phyloP scores from a whole-genome alignment of 1,284 basidiomycete species.

The Dichomitus squalens region DNA sequence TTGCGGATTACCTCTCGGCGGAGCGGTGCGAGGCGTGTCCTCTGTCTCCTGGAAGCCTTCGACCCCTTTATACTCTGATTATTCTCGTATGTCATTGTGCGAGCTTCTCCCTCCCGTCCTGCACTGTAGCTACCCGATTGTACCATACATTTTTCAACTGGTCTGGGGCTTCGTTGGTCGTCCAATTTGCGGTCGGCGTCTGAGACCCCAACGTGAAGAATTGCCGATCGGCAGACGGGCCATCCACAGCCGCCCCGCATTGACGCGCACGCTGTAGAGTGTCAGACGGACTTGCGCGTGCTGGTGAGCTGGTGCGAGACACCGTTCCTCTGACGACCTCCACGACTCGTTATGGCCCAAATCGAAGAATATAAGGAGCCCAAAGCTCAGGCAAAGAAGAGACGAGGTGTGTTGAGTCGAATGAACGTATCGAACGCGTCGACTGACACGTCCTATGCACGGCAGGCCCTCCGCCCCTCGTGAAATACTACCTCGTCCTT shows the following conservation, averaged over 20 bases:
- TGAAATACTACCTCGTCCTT: slow-evolving; percentile 69
- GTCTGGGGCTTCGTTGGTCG: not conserved
- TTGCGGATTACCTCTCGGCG: no score
- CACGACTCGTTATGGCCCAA: slow-evolving; percentile 11
- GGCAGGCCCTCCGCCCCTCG: slow-evolving; percentile 24
- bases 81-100: not conserved
- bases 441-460: not conserved
- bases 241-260: no score
- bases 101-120: not conserved
- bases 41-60: no score
- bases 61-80: not conserved
- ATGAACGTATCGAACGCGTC: not conserved
- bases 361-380: slow-evolving; percentile 15
- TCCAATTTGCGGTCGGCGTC: not conserved
- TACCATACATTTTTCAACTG: not conserved
- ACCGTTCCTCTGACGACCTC: not conserved
- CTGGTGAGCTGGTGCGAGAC: not conserved
- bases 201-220: not conserved
- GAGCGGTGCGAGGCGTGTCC: no score
- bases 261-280: no score
- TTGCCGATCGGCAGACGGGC: no score
- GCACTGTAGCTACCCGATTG: not conserved
- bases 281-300: no score
- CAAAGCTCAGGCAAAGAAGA: slow-evolving; percentile 4
- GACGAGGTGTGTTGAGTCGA: slow-evolving; percentile 4